Evolutionary conservation across 1,284 basidiomycete species (phyloP), one percentile per base, ranked within the genome.

Genomic region (Ceratobasidium sp.): DNA sequence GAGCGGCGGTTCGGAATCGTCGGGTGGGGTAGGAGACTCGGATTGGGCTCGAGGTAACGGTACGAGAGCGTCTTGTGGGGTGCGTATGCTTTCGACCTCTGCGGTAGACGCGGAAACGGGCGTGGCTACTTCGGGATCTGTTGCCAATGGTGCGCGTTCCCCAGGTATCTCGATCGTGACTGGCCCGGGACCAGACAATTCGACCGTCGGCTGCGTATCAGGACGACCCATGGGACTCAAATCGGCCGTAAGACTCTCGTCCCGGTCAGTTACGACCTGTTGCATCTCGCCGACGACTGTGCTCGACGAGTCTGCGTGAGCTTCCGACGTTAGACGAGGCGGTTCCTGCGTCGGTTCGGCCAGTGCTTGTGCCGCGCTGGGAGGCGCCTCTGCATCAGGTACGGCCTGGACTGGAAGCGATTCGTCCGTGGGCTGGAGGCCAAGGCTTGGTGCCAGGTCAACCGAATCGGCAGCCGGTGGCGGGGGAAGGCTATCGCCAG

Each of bases 81-180:
- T 64, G 43, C 15, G 61, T 22, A 44, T 7, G 61, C 61, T 44
- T 2, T 64, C 40, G 25, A 9, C 43, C 29, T 64, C 61, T 11
- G 61, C 40, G n/a, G 61, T 44, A 40, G 61, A 61, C 2, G 34
- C 34, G 15, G 57, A 61, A 15, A 37, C 61, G 22, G 40, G n/a
- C n/a, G 40, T 34, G 2, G 5, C 29, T 29, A 29, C 19, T 8
- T 54, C 51, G 6, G 19, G 46, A 8, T 49, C 51, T 7, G 17
- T 32, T 19, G 3, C 17, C 40, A 13, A 9, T 22, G 65, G 29
- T 9, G 13, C 40, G 51, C 25, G 49, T 67, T 29, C 66, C 13
- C 51, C 66, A 22, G 29, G 49, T 52, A 52, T 52, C 51, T 52
- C 51, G 51, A 52, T 11, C 25, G 40, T 64, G 61, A 43, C n/a